Conservation (phyloP, 2,329 filamentous ascomycete genomes). For the Eutypella sp. region DNA sequence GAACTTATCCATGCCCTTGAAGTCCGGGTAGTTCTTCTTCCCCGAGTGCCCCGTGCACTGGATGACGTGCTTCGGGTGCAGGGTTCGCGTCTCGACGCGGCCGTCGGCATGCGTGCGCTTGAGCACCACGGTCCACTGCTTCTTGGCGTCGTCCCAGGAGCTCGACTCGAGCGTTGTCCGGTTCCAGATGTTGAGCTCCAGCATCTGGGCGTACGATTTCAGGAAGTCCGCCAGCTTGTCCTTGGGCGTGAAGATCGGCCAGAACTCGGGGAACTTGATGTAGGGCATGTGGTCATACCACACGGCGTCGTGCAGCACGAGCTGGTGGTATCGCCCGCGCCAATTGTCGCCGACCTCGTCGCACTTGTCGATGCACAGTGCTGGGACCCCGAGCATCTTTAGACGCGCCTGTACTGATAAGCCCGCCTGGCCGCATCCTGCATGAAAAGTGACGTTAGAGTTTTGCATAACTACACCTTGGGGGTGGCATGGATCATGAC, state of each 20-base stretch:
- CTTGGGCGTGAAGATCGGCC: constrained; percentile 64
- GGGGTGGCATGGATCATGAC: background rate
- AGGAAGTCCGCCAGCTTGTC: constrained; percentile 64
- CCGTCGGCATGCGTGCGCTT: constrained; percentile 22
- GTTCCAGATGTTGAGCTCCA: constrained; percentile 63
- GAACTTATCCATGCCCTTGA: constrained; percentile 52
- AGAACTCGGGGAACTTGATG: constrained; percentile 53
- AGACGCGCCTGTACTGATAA: constrained; percentile 47
- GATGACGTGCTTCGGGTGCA: constrained; percentile 60
- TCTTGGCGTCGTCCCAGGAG: constrained; percentile 42
- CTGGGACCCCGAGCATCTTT: constrained; percentile 49
- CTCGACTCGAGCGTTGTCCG: constrained; percentile 40
- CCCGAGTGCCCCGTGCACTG: constrained; percentile 66
- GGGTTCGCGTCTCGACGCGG: constrained; percentile 41
- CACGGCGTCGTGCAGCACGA: constrained; percentile 60
- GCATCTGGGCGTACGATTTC: constrained; percentile 53
- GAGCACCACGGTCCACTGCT: constrained; percentile 47
- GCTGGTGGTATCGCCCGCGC: constrained; percentile 51
- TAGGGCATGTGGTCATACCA: constrained; percentile 57
- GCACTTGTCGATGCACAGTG: constrained; percentile 47
- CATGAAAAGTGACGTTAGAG: constrained; percentile 3
- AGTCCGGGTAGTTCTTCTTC: constrained; percentile 54
- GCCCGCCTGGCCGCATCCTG: constrained; percentile 51
- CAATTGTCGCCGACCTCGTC: constrained; percentile 54
- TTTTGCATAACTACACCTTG: background rate